Evolutionary conservation across 805 yeast species (phyloP).

Genomic region (Candida coquimbonensis): DNA sequence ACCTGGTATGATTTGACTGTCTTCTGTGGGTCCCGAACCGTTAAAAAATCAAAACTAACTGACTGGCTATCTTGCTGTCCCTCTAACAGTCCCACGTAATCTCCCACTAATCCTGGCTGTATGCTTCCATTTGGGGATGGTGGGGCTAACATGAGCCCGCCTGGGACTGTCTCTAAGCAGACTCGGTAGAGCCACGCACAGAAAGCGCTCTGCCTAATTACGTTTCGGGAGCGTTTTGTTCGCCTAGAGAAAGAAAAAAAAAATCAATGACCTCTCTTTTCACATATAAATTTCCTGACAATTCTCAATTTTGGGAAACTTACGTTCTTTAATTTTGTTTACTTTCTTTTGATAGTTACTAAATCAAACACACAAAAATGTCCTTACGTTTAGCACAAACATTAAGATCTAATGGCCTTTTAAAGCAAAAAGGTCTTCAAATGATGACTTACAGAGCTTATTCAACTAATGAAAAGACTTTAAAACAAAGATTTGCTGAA

Average conservation of each 20-base stretch:
- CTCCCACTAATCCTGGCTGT: conserved; percentile 3
- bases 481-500: conserved; percentile 92
- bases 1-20: too few species aligned
- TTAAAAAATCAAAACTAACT: background rate
- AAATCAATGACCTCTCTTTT: background rate
- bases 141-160: background rate
- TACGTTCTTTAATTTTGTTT: background rate
- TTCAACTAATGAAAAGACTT: conserved; percentile 42
- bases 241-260: background rate
- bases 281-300: background rate
- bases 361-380: background rate
- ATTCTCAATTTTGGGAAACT: background rate
- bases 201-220: background rate
- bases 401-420: conserved; percentile 1
- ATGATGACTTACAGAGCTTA: conserved; percentile 20
- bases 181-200: background rate
- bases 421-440: conserved; percentile 8
- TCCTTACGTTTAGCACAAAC: conserved; percentile 10
- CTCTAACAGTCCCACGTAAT: background rate
- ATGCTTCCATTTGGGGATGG: background rate
- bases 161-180: background rate
- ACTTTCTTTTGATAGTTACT: background rate
- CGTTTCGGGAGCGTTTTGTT: background rate
- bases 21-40: too few species aligned
- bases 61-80: background rate